These are phyloP conservation scores for Claviceps citrina DNA, from an alignment of 2,329 filamentous ascomycete species.

Conservation along the genomic window DNA sequence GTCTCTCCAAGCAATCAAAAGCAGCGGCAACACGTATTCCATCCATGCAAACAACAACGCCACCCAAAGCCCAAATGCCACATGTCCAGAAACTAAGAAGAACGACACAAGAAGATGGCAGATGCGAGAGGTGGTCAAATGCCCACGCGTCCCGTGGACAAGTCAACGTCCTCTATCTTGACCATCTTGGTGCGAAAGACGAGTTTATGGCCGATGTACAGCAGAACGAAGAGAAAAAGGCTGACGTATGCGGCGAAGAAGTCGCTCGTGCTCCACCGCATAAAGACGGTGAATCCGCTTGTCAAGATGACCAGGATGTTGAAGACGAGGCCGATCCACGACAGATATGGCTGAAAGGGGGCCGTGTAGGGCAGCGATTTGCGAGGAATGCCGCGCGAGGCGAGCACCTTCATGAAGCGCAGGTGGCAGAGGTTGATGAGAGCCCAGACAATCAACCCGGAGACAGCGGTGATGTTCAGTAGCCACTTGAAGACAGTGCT, in stretches of 20 bases:
- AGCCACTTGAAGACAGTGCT: slow-evolving; percentile 56
- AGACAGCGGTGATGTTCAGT: slow-evolving; percentile 53
- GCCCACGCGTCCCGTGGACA: slow-evolving; percentile 9
- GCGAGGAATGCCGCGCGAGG: slow-evolving; percentile 40
- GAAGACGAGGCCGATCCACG: slow-evolving; percentile 52
- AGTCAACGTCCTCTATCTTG: slow-evolving; percentile 21
- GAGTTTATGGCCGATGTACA: slow-evolving; percentile 47
- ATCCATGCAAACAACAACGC: too few species aligned
- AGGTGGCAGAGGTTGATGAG: slow-evolving; percentile 50
- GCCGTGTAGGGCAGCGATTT: slow-evolving; percentile 44
- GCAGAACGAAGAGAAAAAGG: slow-evolving; percentile 44
- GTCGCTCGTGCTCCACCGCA: slow-evolving; percentile 41
- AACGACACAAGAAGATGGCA: not conserved
- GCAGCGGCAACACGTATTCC: too few species aligned
- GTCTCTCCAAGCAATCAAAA: too few species aligned
- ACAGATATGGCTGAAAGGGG: slow-evolving; percentile 46
- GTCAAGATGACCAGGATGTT: slow-evolving; percentile 49
- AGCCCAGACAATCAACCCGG: slow-evolving; percentile 56
- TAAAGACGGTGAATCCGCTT: slow-evolving; percentile 54
- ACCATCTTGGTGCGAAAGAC: slow-evolving; percentile 25
- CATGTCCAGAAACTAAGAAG: too few species aligned
- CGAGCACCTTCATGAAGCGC: slow-evolving; percentile 46
- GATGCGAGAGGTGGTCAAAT: not conserved
- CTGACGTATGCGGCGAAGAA: slow-evolving; percentile 54
- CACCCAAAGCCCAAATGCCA: too few species aligned